phyloP scores from a whole-genome alignment of 2,329 filamentous ascomycete genomes.

The Colletotrichum cordylinicola region DNA sequence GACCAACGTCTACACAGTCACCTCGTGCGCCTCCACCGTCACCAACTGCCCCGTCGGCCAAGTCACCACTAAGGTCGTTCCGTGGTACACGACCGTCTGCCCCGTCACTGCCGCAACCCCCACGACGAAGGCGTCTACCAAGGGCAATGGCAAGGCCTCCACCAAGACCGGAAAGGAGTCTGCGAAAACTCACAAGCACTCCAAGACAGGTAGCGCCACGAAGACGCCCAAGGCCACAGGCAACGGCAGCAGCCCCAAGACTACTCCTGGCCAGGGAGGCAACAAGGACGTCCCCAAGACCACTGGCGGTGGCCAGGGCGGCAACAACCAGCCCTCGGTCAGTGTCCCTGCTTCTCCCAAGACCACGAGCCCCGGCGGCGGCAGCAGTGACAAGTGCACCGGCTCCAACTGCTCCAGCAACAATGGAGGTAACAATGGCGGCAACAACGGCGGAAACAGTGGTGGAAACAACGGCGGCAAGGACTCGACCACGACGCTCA shows the following conservation, averaged over 20 bases:
- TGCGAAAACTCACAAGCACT: neutral
- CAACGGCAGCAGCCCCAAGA: neutral
- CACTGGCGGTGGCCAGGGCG: neutral
- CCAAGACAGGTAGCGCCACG: conserved; percentile 26
- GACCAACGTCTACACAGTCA: conserved; percentile 57
- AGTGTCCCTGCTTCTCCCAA: neutral
- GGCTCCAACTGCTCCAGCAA: neutral
- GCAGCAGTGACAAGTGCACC: neutral
- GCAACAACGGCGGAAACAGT: neutral
- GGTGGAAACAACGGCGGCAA: neutral
- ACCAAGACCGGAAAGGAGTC: neutral
- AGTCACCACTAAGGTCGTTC: conserved; percentile 40
- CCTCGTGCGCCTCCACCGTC: conserved; percentile 54
- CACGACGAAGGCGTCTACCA: neutral
- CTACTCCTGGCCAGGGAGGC: neutral
- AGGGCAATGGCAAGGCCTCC: neutral
- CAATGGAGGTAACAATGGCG: neutral
- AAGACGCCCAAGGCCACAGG: conserved; percentile 35
- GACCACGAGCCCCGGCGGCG: neutral
- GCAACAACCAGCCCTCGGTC: neutral
- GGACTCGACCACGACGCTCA: neutral
- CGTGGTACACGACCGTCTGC: conserved; percentile 47
- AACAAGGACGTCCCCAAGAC: neutral
- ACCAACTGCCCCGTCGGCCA: conserved; percentile 41
- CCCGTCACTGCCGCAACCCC: conserved; percentile 33